Conservation (phyloP, 106 monocot genomes). For the Triglochin maritima region DNA sequence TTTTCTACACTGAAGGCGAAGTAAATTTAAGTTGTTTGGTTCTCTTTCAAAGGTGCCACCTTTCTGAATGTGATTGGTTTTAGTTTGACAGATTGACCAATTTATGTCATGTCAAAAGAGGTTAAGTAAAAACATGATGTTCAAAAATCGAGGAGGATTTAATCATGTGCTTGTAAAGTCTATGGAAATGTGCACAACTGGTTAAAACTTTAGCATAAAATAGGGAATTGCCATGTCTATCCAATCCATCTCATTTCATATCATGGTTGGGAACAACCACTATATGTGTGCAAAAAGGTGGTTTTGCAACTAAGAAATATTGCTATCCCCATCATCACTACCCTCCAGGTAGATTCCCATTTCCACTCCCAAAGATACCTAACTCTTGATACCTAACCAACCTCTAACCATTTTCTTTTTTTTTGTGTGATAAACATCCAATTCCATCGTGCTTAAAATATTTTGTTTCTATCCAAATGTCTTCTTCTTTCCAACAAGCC, state of each 20-base stretch:
- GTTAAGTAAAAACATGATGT: too few relatives aligned
- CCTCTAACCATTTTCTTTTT: not conserved
- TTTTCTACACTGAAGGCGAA: too few relatives aligned
- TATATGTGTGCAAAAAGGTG: not conserved
- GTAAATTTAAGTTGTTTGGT: too few relatives aligned
- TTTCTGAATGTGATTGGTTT: too few relatives aligned
- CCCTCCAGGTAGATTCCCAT: slow-evolving; percentile 10
- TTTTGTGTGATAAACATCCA: not conserved
- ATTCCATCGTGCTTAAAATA: too few relatives aligned
- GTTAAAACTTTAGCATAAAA: not conserved
- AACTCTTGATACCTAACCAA: not conserved
- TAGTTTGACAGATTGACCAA: too few relatives aligned
- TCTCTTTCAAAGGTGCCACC: too few relatives aligned
- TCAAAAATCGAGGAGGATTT: too few relatives aligned
- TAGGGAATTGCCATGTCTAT: not conserved
- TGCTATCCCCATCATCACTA: slow-evolving; percentile 1
- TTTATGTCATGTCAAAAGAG: too few relatives aligned
- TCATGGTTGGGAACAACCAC: not conserved
- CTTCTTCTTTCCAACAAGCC: too few relatives aligned
- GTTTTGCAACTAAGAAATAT: not conserved
- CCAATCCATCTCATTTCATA: not conserved
- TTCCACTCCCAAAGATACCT: slow-evolving; percentile 1
- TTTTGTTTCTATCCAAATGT: too few relatives aligned
- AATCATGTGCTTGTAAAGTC: too few relatives aligned
- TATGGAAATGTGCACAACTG: not conserved